Conservation (phyloP, 768 basidiomycete species). For the Pisolithus microcarpus region DNA sequence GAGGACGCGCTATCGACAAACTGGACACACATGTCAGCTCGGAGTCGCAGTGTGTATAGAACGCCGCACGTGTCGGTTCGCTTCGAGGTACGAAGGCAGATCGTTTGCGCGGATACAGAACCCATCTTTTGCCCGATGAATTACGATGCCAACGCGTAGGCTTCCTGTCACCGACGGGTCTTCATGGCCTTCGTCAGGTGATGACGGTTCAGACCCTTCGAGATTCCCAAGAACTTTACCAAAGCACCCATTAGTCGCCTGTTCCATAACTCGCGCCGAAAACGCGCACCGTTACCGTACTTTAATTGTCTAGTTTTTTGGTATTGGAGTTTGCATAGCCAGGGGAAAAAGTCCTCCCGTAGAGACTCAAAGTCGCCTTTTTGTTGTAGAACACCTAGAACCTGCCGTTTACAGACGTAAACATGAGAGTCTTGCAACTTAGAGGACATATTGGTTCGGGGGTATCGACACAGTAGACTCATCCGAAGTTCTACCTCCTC, state of each 20-base stretch:
- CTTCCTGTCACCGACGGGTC: slow-evolving; percentile 33
- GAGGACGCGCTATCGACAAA: slow-evolving; percentile 47
- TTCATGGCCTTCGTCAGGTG: slow-evolving; percentile 36
- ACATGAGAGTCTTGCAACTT: slow-evolving; percentile 81
- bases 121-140: slow-evolving; percentile 48
- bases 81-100: slow-evolving; percentile 66
- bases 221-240: slow-evolving; percentile 37
- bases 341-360: slow-evolving; percentile 86
- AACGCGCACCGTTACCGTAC: slow-evolving; percentile 46
- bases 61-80: slow-evolving; percentile 65
- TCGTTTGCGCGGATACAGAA: slow-evolving; percentile 71
- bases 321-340: slow-evolving; percentile 85
- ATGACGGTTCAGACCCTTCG: slow-evolving; percentile 37
- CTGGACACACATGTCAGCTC: slow-evolving; percentile 21
- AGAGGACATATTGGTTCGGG: slow-evolving; percentile 60
- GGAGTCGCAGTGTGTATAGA: not conserved
- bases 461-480: slow-evolving; percentile 72
- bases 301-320: slow-evolving; percentile 51
- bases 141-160: slow-evolving; percentile 57
- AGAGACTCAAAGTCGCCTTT: slow-evolving; percentile 74
- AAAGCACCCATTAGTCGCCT: not conserved
- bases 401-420: slow-evolving; percentile 72
- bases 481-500: slow-evolving; percentile 73
- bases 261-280: not conserved
- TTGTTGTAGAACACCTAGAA: slow-evolving; percentile 64